These are phyloP conservation scores for Penicillium sp. DNA, from an alignment of 2,329 filamentous ascomycete species.

Conservation along the genomic window DNA sequence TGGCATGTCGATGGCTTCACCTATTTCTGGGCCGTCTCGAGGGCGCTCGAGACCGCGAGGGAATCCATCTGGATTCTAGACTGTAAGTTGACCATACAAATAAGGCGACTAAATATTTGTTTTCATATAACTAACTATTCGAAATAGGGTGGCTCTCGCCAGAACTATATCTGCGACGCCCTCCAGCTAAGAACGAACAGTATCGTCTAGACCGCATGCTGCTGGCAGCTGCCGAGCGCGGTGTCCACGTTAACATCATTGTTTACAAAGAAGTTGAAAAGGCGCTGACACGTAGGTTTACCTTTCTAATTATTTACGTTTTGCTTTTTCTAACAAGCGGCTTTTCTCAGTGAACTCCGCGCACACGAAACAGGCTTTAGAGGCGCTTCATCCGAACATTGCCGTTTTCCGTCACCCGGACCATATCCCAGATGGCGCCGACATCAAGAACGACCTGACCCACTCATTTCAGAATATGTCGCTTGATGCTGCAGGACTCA, in stretches of 20 bases:
- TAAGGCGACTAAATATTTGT: not conserved
- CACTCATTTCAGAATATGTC: constrained; percentile 54
- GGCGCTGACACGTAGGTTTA: constrained; percentile 68
- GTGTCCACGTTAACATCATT: constrained; percentile 78
- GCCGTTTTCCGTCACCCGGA: constrained; percentile 87
- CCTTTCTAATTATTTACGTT: constrained; percentile 16
- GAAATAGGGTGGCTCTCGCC: constrained; percentile 71
- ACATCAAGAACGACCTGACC: constrained; percentile 57
- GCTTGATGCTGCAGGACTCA: constrained; percentile 52
- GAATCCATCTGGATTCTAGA: constrained; percentile 82
- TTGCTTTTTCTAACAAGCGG: not conserved
- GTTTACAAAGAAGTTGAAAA: constrained; percentile 90
- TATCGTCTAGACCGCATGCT: constrained; percentile 84
- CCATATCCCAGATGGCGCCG: constrained; percentile 70
- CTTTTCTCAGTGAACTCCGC: constrained; percentile 53
- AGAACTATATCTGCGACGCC: constrained; percentile 78
- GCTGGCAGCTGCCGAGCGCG: constrained; percentile 73
- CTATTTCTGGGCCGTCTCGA: constrained; percentile 81
- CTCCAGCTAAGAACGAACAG: constrained; percentile 73
- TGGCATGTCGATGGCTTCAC: constrained; percentile 84
- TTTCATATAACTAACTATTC: constrained; percentile 1
- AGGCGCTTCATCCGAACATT: constrained; percentile 77
- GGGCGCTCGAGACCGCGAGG: constrained; percentile 70
- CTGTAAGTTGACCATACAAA: constrained; percentile 43
- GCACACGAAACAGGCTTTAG: constrained; percentile 76